These are phyloP conservation scores for Hirsutella minnesotensis DNA, from an alignment of 2,329 filamentous ascomycete species.

Conservation along the genomic window DNA sequence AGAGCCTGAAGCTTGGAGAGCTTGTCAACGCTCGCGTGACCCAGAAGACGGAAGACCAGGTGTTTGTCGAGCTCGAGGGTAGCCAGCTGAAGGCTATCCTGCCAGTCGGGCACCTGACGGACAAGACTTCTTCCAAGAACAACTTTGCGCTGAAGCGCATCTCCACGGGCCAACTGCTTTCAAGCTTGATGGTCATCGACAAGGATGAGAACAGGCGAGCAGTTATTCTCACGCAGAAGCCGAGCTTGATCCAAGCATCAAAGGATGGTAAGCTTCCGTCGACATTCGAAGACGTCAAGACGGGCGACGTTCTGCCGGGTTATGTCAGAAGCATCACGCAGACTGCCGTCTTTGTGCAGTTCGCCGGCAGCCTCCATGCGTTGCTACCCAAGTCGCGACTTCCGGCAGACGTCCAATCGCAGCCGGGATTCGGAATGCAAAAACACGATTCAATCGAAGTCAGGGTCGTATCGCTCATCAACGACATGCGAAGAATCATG, in stretches of 20 bases:
- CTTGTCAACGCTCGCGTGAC: constrained; percentile 68
- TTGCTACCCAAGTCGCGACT: constrained; percentile 72
- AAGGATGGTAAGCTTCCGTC: constrained; percentile 62
- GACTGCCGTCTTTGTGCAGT: constrained; percentile 80
- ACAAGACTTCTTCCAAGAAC: constrained; percentile 72
- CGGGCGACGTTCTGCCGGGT: constrained; percentile 58
- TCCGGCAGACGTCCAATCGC: constrained; percentile 51
- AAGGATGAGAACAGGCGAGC: constrained; percentile 69
- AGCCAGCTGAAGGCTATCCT: constrained; percentile 68
- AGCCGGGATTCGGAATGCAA: constrained; percentile 67
- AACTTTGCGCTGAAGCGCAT: constrained; percentile 68
- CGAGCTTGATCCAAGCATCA: constrained; percentile 65
- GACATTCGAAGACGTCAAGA: constrained; percentile 57
- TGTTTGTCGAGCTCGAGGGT: constrained; percentile 64
- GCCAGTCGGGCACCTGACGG: constrained; percentile 67
- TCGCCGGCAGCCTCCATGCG: constrained; percentile 64
- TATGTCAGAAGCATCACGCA: constrained; percentile 78
- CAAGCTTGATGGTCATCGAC: constrained; percentile 74
- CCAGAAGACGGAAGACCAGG: constrained; percentile 67
- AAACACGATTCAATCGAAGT: constrained; percentile 65
- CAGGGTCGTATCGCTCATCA: constrained; percentile 61
- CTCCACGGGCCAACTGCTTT: constrained; percentile 69
- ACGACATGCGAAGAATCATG: constrained; percentile 55
- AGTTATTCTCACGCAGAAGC: constrained; percentile 71
- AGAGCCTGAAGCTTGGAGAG: constrained; percentile 60